Conservation (phyloP, 2,329 filamentous ascomycete species). For the Arthrobotrys pseudoclavata region DNA sequence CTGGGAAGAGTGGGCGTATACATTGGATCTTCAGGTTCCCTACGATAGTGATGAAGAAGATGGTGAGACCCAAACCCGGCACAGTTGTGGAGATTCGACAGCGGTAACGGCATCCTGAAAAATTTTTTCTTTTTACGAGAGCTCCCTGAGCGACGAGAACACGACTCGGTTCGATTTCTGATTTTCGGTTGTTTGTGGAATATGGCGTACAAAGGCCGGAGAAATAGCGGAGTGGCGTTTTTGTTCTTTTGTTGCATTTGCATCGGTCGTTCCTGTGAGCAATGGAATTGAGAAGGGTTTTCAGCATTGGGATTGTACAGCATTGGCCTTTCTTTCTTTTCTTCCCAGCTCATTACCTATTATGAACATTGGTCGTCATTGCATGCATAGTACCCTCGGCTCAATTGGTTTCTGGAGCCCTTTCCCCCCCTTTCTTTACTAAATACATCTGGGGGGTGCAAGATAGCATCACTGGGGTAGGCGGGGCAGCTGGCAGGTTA, state of each 20-base stretch:
- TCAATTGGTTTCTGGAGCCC: neutral
- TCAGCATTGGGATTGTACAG: slow-evolving; percentile 23
- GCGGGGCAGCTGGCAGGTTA: slow-evolving; percentile 15
- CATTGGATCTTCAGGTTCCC: neutral
- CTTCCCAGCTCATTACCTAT: slow-evolving; percentile 1
- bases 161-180: neutral
- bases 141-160: neutral
- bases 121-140: neutral
- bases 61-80: neutral
- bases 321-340: slow-evolving; percentile 19
- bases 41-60: slow-evolving; percentile 36
- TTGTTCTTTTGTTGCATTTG: slow-evolving; percentile 27
- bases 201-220: slow-evolving; percentile 22
- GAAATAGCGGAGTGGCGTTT: slow-evolving; percentile 31
- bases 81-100: slow-evolving; percentile 15
- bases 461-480: slow-evolving; percentile 10
- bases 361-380: slow-evolving; percentile 12
- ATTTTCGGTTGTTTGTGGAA: slow-evolving; percentile 14
- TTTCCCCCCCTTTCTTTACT: neutral
- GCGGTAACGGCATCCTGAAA: neutral
- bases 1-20: slow-evolving; percentile 56
- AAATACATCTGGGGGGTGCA: neutral
- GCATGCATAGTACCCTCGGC: slow-evolving; percentile 28
- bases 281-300: slow-evolving; percentile 18
- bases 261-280: slow-evolving; percentile 5